Conservation (phyloP, 768 basidiomycete genomes). For the Cytidiella melzeri region DNA sequence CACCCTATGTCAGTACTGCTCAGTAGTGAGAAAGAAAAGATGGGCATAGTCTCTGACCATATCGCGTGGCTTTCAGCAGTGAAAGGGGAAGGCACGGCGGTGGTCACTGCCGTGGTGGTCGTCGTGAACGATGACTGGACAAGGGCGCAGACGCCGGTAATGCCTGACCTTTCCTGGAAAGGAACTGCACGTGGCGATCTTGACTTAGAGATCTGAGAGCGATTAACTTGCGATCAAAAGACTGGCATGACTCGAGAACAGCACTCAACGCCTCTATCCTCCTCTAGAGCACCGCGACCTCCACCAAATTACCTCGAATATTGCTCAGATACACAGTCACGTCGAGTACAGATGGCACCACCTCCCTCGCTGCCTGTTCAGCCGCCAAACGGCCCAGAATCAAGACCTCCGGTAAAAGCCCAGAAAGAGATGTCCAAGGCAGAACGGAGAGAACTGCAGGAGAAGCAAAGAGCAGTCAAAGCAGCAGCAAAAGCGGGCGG, state of each 20-base stretch:
- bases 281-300: neutral
- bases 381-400: slow-evolving; percentile 16
- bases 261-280: neutral
- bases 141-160: neutral
- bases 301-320: neutral
- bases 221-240: neutral
- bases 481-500: slow-evolving; percentile 26
- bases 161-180: neutral
- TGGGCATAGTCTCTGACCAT: slow-evolving; percentile 4
- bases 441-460: slow-evolving; percentile 74
- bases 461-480: slow-evolving; percentile 78
- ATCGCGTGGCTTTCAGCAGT: neutral
- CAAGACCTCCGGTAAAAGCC: slow-evolving; percentile 29
- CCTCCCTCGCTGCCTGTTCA: slow-evolving; percentile 20
- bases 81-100: neutral
- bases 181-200: neutral
- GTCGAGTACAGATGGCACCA: slow-evolving; percentile 15
- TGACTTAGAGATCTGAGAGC: neutral
- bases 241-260: neutral
- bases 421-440: slow-evolving; percentile 79
- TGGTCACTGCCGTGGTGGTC: slow-evolving; percentile 5
- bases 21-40: neutral
- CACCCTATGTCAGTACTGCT: slow-evolving; percentile 55
- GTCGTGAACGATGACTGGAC: slow-evolving; percentile 1
- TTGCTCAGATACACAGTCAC: neutral